Percentiles rank a stretch among this genome's conserved stretches.
phyloP scores from a whole-genome alignment of 2,329 filamentous ascomycete genomes.

The Fusarium sulawesiense region DNA sequence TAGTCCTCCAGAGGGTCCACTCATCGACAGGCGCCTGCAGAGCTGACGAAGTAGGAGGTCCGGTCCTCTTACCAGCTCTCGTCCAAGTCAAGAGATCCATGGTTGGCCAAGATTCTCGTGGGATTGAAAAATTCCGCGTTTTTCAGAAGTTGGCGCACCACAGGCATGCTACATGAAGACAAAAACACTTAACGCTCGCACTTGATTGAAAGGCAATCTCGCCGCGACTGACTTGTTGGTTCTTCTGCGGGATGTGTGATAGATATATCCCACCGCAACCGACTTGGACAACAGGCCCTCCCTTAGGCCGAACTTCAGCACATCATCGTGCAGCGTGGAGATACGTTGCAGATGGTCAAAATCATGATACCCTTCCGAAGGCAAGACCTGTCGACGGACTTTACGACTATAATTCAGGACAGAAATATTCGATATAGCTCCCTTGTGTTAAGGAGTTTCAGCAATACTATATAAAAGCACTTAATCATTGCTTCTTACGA shows the following conservation, averaged over 20 bases:
- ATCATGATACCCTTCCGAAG: slow-evolving; percentile 9
- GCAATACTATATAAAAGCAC: slow-evolving; percentile 35
- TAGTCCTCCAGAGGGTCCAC: slow-evolving; percentile 21
- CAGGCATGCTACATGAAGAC: slow-evolving; percentile 25
- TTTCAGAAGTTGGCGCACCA: slow-evolving; percentile 3
- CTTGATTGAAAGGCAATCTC: slow-evolving; percentile 42
- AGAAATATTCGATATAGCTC: slow-evolving; percentile 17
- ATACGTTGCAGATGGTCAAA: not conserved
- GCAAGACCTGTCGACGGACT: slow-evolving; percentile 28
- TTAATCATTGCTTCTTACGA: slow-evolving; percentile 21
- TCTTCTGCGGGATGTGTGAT: slow-evolving; percentile 38
- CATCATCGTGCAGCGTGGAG: not conserved
- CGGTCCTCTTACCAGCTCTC: slow-evolving; percentile 16
- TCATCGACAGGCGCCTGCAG: slow-evolving; percentile 23
- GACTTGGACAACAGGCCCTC: slow-evolving; percentile 19
- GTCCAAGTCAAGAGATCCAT: slow-evolving; percentile 20
- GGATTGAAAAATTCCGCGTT: slow-evolving; percentile 7
- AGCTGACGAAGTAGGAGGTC: slow-evolving; percentile 24
- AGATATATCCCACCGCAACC: slow-evolving; percentile 44
- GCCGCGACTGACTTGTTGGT: slow-evolving; percentile 38
- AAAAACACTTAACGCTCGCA: slow-evolving; percentile 33
- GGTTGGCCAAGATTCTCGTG: slow-evolving; percentile 11
- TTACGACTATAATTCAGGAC: slow-evolving; percentile 19
- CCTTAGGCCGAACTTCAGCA: not conserved
- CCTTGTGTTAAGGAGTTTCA: slow-evolving; percentile 9